Evolutionary conservation across 495 filamentous ascomycete genomes (phyloP).

Genomic region (Aspergillus kassunensis): DNA sequence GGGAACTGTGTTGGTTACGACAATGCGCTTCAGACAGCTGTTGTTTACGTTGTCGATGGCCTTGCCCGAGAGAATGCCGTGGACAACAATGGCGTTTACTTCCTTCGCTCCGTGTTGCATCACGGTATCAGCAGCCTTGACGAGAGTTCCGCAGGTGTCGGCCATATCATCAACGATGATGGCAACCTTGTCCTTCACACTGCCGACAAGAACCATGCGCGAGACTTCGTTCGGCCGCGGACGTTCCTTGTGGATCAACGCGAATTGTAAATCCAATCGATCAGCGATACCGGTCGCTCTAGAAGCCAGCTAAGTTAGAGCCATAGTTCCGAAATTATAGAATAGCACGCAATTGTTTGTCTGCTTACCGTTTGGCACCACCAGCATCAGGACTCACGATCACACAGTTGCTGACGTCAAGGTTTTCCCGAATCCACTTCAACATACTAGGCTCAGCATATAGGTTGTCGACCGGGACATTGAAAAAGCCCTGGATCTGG

Average conservation of each 20-base stretch:
- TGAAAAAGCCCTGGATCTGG: slow-evolving; percentile 86
- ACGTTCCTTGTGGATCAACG: slow-evolving; percentile 98
- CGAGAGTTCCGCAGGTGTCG: slow-evolving; percentile 92
- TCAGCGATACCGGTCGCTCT: slow-evolving; percentile 95
- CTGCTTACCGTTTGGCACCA: slow-evolving; percentile 81
- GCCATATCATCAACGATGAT: slow-evolving; percentile 84
- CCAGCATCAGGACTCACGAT: slow-evolving; percentile 97
- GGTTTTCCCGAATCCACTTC: slow-evolving; percentile 84
- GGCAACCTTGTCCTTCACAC: slow-evolving; percentile 56
- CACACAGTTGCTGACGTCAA: slow-evolving; percentile 77
- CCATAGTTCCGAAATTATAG: not conserved
- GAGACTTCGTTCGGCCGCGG: slow-evolving; percentile 92
- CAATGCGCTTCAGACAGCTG: slow-evolving; percentile 69
- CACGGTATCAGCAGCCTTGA: slow-evolving; percentile 87
- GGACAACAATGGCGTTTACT: slow-evolving; percentile 92
- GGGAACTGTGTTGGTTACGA: slow-evolving; percentile 97
- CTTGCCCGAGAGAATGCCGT: slow-evolving; percentile 88
- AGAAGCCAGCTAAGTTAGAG: slow-evolving; percentile 1
- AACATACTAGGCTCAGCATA: slow-evolving; percentile 94
- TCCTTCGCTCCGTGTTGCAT: slow-evolving; percentile 84
- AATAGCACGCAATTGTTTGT: not conserved
- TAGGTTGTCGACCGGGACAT: slow-evolving; percentile 94
- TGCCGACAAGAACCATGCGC: slow-evolving; percentile 81
- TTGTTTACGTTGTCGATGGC: slow-evolving; percentile 87
- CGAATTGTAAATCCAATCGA: slow-evolving; percentile 88